Conservation (phyloP, 2,329 filamentous ascomycete species). For the Diaporthe destruens region DNA sequence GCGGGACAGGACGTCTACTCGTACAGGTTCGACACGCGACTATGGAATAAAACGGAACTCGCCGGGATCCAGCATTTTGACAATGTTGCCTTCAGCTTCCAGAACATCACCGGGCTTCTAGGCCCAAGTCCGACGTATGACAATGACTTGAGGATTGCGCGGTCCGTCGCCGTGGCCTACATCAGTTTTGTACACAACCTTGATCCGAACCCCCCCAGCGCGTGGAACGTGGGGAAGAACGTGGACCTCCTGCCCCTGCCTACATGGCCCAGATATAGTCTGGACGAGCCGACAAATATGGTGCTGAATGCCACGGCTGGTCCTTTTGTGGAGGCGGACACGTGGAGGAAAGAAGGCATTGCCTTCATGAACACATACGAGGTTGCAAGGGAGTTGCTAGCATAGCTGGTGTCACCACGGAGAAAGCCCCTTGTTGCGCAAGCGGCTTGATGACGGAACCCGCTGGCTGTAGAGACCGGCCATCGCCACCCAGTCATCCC, state of each 20-base stretch:
- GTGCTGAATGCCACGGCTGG: slow-evolving; percentile 57
- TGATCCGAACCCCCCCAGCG: slow-evolving; percentile 54
- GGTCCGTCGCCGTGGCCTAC: slow-evolving; percentile 56
- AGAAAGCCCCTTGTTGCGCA: background rate
- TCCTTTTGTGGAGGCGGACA: slow-evolving; percentile 60
- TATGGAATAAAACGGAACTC: slow-evolving; percentile 56
- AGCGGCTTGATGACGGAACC: background rate
- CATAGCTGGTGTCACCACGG: slow-evolving; percentile 30
- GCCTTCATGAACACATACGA: slow-evolving; percentile 56
- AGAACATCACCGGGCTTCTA: slow-evolving; percentile 62
- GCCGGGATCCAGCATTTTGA: slow-evolving; percentile 61
- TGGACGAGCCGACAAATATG: slow-evolving; percentile 56
- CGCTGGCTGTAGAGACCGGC: background rate
- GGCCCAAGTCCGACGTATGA: slow-evolving; percentile 59
- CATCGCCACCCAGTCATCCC: slow-evolving; percentile 4
- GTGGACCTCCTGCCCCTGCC: slow-evolving; percentile 49
- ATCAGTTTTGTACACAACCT: slow-evolving; percentile 57
- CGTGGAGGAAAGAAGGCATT: slow-evolving; percentile 61
- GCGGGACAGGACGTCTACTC: slow-evolving; percentile 56
- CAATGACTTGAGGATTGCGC: slow-evolving; percentile 51
- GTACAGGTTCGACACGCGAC: slow-evolving; percentile 63
- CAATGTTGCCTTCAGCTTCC: slow-evolving; percentile 64
- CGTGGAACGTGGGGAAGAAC: slow-evolving; percentile 42
- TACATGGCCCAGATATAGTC: slow-evolving; percentile 56
- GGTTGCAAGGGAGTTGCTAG: slow-evolving; percentile 54